A percentile compares a stretch with the other conserved stretches of the same genome.
phyloP scores from a whole-genome alignment of 352 stramenopile species.

The Phytophthora capsici region DNA sequence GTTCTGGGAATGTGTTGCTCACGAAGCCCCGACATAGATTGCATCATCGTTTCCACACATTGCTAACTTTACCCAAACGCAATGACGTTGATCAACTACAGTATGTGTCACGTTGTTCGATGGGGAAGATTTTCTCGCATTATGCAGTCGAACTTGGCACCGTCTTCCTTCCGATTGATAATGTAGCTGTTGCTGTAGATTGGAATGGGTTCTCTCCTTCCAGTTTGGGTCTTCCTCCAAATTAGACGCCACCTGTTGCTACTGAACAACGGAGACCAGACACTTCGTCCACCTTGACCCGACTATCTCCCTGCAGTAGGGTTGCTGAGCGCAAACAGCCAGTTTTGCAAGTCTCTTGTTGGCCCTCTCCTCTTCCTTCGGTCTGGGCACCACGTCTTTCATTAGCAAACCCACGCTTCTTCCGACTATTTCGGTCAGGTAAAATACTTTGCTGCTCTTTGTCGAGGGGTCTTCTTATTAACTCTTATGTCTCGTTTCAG shows the following conservation, averaged over 20 bases:
- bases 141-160: too few species aligned
- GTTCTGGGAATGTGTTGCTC: too few species aligned
- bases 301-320: slow-evolving; percentile 7
- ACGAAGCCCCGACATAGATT: too few species aligned
- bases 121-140: too few species aligned
- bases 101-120: too few species aligned
- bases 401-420: slow-evolving; percentile 25
- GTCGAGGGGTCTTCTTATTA: too few species aligned
- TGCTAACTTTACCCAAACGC: too few species aligned
- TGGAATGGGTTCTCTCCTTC: too few species aligned
- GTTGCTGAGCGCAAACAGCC: slow-evolving; percentile 18
- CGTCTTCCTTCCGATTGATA: too few species aligned
- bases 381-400: slow-evolving; percentile 20
- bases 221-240: background rate
- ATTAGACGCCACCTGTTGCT: background rate
- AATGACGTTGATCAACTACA: too few species aligned
- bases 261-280: slow-evolving; percentile 16
- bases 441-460: background rate
- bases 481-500: background rate
- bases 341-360: slow-evolving; percentile 28
- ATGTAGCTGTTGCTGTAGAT: too few species aligned
- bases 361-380: slow-evolving; percentile 13
- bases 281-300: slow-evolving; percentile 4
- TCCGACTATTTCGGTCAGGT: slow-evolving; percentile 21
- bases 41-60: too few species aligned